Evolutionary conservation across 2,329 filamentous ascomycete genomes (phyloP).

Genomic region (Talaromyces sp.): DNA sequence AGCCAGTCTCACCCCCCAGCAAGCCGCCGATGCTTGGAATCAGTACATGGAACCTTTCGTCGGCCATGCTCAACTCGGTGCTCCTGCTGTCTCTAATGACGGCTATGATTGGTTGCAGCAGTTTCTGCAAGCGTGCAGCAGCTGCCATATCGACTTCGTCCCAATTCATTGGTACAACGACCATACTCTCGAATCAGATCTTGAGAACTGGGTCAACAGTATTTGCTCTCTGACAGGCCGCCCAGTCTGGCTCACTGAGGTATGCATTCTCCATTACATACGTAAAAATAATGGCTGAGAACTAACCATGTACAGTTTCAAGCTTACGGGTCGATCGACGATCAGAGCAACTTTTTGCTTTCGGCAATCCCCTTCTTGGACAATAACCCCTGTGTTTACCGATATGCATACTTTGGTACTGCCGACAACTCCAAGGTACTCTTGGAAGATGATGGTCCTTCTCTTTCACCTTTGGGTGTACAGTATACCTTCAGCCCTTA

Average conservation of each 20-base stretch:
- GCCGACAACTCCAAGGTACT: slow-evolving; percentile 15
- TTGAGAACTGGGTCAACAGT: slow-evolving; percentile 24
- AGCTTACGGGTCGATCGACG: slow-evolving; percentile 19
- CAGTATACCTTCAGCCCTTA: slow-evolving; percentile 7
- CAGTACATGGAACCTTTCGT: slow-evolving; percentile 32
- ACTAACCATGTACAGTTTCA: slow-evolving; percentile 27
- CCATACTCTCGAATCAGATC: slow-evolving; percentile 14
- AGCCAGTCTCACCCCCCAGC: slow-evolving; percentile 30
- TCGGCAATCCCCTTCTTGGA: slow-evolving; percentile 36
- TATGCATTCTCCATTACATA: background rate
- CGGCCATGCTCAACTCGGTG: slow-evolving; percentile 34
- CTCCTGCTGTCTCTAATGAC: slow-evolving; percentile 38
- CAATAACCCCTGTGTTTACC: slow-evolving; percentile 26
- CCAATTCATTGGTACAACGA: slow-evolving; percentile 42
- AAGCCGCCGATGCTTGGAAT: slow-evolving; percentile 31
- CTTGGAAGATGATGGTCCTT: slow-evolving; percentile 3
- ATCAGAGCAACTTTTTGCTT: slow-evolving; percentile 29
- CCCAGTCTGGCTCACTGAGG: slow-evolving; percentile 39
- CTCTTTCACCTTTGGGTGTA: slow-evolving; percentile 5
- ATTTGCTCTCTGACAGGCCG: slow-evolving; percentile 26
- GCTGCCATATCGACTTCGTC: slow-evolving; percentile 35
- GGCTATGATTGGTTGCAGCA: slow-evolving; percentile 36
- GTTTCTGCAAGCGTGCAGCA: slow-evolving; percentile 33
- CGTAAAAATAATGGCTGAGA: background rate
- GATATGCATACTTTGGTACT: slow-evolving; percentile 40